These are phyloP conservation scores for Heliosperma pusillum DNA, from an alignment of 148 eudicot genomes.

Conservation along the genomic window DNA sequence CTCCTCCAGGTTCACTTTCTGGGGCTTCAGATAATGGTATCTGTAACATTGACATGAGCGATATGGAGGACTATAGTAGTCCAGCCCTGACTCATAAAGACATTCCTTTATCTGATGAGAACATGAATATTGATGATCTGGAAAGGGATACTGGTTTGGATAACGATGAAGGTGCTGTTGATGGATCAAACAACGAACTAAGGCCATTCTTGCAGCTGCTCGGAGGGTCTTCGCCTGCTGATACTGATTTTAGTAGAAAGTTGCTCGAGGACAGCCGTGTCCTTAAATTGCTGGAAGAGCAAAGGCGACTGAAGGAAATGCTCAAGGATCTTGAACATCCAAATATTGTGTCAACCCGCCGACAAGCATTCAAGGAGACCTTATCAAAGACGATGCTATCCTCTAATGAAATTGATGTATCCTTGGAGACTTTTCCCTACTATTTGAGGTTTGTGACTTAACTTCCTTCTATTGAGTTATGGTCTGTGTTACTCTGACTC, in stretches of 20 bases:
- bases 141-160: slow-evolving; percentile 41
- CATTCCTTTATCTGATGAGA: slow-evolving; percentile 40
- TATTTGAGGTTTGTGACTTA: slow-evolving; percentile 57
- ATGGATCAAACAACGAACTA: slow-evolving; percentile 38
- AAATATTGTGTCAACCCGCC: slow-evolving; percentile 40
- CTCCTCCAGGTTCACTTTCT: slow-evolving; percentile 41
- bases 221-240: slow-evolving; percentile 45
- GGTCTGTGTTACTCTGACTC: too few relatives aligned
- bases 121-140: slow-evolving; percentile 38
- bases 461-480: background rate
- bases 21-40: slow-evolving; percentile 54
- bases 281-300: slow-evolving; percentile 43
- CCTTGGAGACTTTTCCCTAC: slow-evolving; percentile 79
- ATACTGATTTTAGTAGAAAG: slow-evolving; percentile 41
- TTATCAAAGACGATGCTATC: slow-evolving; percentile 48
- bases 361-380: slow-evolving; percentile 56
- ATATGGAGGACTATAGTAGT: slow-evolving; percentile 39
- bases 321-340: slow-evolving; percentile 50
- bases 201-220: slow-evolving; percentile 50
- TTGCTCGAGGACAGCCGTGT: slow-evolving; percentile 39
- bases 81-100: slow-evolving; percentile 42
- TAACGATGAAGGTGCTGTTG: slow-evolving; percentile 42
- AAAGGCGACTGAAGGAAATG: slow-evolving; percentile 41
- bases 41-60: slow-evolving; percentile 60
- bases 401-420: slow-evolving; percentile 52